Base-by-base conservation (phyloP, 108 stramenopile genomes). In the Nannochloropsis oceanica region DNA sequence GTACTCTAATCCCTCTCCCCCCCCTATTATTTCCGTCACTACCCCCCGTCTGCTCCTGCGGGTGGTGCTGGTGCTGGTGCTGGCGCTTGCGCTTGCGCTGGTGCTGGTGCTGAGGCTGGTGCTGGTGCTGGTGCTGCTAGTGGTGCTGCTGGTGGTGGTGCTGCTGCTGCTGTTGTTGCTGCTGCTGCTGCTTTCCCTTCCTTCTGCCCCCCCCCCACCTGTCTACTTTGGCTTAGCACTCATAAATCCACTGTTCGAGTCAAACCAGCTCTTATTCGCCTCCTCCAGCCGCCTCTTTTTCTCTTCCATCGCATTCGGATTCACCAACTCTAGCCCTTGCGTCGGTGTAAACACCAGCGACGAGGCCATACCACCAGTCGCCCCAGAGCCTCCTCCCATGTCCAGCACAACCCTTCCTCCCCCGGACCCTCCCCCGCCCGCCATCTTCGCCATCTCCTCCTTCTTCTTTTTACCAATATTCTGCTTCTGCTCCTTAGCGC, bases 261-360 rank as follows among this genome's bases (percentile, higher is more conserved):
- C 88, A 85, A 91, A 91, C 91, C 91, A 91, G 82, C 89, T 89
- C 42, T 89, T 85, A 86, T 91, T 91, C 24, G 91, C 91, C 26
- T 81, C 84, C 88, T 90, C 85, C 12, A 91, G 88, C 73, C 80
- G 25, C 24, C 80, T 13, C 14, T 14, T 50, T 82, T 89, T 89
- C 42, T 89, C 85, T 26, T 88, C 89, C 25, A 44, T 86, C 20
- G 91, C 91, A n/a, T 85, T 90, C 8, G 91, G 91, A 46, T 91
- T 90, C 27, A 91, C 88, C 18, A 91, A 88, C 86, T 91, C 91
- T 27, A 91, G n/a, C 0, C 91, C 91, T 85, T 88, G 84, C 82
- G 26, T 86, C 27, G 91, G 91, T 7, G 91, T 91, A 83, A 91
- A 91, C 13, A 90, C 90, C 26, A 91, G 86, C 81, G 88, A 89